Evolutionary conservation across 306 rosid genomes (phyloP), one percentile per base, ranked within the genome.

Genomic region (Cicer judaicum): DNA sequence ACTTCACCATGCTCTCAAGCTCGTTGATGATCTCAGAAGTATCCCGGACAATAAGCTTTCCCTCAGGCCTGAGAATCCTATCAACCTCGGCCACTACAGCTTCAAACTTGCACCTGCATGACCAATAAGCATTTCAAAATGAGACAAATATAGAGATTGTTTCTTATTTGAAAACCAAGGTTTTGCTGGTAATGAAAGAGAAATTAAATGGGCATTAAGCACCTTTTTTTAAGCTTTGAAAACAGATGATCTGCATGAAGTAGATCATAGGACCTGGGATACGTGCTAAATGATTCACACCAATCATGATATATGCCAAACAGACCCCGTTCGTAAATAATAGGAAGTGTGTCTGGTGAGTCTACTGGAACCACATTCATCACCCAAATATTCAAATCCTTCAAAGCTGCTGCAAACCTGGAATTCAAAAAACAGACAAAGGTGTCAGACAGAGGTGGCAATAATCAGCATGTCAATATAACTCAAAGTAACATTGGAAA

Each of bases 281-380:
- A 95, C 42, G 99, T 87, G 87, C 85, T 92, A 85, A 92, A 92
- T 46, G 99, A 95, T 77, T 92, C 96, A 15, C 99, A 95, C 99
- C 99, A 95, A 84, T 95, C 98, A 47, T 95, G 99, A 70, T 95
- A 95, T 54, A 90, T 92, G 36, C 99, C 99, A 57, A 92, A 92
- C 59, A 95, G 89, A 75, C 99, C 99, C 68, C 98, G 91, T 74
- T 95, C 99, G 14, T 75, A 95, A 62, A 95, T 95, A 63, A 92
- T 80, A 69, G 99, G 97, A 36, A 95, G 89, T 4, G 99, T 95
- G 71, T 92, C 99, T 1, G 98, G 87, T 18, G 96, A 61, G 81
- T 92, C 93, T 73, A 92, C 84, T 3, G 99, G 19, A 74, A 95
- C 92, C 64, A 95, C 94, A 47, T 95, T 95, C 98, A 77, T 82